Evolutionary conservation across 2,329 filamentous ascomycete species (phyloP).

Genomic region (Scytalidium lignicola): DNA sequence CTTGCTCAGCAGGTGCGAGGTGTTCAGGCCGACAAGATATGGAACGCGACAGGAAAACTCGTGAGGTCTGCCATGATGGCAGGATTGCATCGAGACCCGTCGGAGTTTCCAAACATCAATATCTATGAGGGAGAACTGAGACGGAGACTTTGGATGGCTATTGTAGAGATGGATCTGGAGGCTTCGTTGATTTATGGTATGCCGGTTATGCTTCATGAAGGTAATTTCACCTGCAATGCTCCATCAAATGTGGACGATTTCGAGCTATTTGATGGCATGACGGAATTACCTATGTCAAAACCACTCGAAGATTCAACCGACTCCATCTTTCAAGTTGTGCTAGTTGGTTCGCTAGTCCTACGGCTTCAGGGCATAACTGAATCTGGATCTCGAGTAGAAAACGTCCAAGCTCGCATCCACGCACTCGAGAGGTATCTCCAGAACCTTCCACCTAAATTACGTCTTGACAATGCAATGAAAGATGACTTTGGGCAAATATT

Average conservation of each 20-base stretch:
- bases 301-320: conserved; percentile 9
- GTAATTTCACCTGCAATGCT: conserved; percentile 42
- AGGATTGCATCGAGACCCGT: conserved; percentile 53
- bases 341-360: conserved; percentile 4
- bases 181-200: conserved; percentile 45
- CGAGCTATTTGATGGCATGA: conserved; percentile 13
- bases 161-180: conserved; percentile 48
- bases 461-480: neutral
- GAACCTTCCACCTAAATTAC: neutral
- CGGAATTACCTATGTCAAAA: conserved; percentile 10
- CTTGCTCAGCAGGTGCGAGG: neutral
- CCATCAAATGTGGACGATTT: conserved; percentile 44
- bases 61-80: conserved; percentile 50
- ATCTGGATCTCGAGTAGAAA: conserved; percentile 1
- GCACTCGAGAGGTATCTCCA: conserved; percentile 3
- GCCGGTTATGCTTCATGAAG: conserved; percentile 38
- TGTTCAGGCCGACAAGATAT: neutral
- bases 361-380: conserved; percentile 6
- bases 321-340: conserved; percentile 6
- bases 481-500: neutral
- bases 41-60: conserved; percentile 30
- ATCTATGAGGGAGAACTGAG: conserved; percentile 46
- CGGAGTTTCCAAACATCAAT: conserved; percentile 40
- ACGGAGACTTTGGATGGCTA: conserved; percentile 50
- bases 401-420: conserved; percentile 1